A percentile compares a stretch with the other conserved stretches of the same genome.
These are phyloP conservation scores for Fusarium acutatum DNA, from an alignment of 2,329 filamentous ascomycete species.

Conservation along the genomic window DNA sequence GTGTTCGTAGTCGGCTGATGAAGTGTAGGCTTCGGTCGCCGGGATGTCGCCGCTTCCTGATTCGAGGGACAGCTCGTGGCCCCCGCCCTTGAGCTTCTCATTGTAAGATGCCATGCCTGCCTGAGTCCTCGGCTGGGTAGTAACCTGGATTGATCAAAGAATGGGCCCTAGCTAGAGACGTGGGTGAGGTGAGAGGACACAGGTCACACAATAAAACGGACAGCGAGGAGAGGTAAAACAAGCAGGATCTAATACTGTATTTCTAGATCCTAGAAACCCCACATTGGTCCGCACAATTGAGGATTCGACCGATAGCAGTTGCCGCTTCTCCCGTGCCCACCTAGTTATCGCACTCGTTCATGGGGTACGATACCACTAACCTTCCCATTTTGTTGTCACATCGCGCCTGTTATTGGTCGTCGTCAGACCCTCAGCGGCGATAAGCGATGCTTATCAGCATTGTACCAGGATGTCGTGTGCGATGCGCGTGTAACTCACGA, in stretches of 20 bases:
- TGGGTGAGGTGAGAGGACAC: not conserved
- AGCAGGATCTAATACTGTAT: not conserved
- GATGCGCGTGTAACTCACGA: not conserved
- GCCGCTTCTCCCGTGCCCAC: constrained; percentile 8
- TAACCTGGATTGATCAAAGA: too few species aligned
- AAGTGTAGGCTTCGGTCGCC: not conserved
- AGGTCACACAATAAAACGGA: not conserved
- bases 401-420: not conserved
- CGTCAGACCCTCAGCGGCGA: not conserved
- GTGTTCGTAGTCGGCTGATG: not conserved
- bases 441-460: not conserved
- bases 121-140: not conserved
- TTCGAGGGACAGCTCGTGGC: constrained; percentile 1
- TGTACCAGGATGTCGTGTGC: not conserved
- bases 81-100: not conserved
- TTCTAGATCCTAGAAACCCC: not conserved
- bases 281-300: not conserved
- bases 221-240: not conserved
- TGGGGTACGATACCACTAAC: not conserved
- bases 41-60: constrained; percentile 1
- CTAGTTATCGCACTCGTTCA: not conserved
- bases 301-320: not conserved
- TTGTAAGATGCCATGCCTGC: not conserved
- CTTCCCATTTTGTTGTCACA: not conserved
- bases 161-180: too few species aligned